These are phyloP conservation scores for Tarenaya hassleriana DNA, from an alignment of 345 rosid genomes.

Conservation along the genomic window DNA sequence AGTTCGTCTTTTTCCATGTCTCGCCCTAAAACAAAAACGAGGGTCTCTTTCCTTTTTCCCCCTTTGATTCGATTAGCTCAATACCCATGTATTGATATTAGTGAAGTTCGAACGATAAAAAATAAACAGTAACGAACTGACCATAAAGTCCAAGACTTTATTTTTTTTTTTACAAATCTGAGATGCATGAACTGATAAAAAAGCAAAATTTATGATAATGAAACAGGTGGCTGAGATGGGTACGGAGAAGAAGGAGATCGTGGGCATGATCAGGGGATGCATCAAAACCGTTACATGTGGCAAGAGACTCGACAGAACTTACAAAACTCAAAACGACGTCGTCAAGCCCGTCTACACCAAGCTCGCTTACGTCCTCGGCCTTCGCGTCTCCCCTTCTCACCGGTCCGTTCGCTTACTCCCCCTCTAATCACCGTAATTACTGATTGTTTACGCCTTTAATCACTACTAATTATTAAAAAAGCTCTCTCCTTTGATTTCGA, in stretches of 20 bases:
- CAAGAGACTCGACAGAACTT: constrained; percentile 18
- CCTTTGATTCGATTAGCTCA: no score
- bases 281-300: constrained; percentile 93
- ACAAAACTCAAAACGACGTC: constrained; percentile 8
- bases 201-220: background rate
- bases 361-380: constrained; percentile 82
- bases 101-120: no score
- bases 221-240: constrained; percentile 76
- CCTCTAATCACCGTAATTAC: no score
- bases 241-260: constrained; percentile 35
- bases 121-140: no score
- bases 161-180: no score
- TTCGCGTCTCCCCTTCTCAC: constrained; percentile 62
- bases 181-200: no score
- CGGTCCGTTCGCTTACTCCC: no score
- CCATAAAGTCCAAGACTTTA: background rate
- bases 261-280: constrained; percentile 92
- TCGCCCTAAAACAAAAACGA: no score
- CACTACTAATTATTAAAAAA: no score
- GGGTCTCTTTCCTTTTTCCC: background rate
- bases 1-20: no score
- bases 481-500: background rate
- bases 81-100: no score
- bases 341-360: constrained; percentile 45
- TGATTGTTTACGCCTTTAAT: background rate